Conservation (phyloP, 257 asterid species). For the Solanum commersonii region DNA sequence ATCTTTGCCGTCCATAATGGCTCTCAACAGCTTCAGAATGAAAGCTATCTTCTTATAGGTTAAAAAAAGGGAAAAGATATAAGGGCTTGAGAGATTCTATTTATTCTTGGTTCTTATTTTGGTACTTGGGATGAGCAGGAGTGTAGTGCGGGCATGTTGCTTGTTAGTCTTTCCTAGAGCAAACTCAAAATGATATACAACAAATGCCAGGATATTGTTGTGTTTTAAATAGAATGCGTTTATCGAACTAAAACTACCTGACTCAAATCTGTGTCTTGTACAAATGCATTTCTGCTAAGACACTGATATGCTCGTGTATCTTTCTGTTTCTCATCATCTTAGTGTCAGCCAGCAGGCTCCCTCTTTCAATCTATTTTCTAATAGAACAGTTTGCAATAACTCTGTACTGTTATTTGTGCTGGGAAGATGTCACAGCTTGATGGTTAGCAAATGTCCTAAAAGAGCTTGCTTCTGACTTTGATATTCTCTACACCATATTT, state of each 20-base stretch:
- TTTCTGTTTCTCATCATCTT: not conserved
- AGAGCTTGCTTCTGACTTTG: not conserved
- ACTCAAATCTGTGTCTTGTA: not conserved
- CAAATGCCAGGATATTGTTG: not conserved
- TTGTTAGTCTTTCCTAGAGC: not conserved
- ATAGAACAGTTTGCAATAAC: not conserved
- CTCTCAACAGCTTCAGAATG: not conserved
- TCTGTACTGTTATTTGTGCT: not conserved
- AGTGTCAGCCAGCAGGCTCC: not conserved
- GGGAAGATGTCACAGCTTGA: not conserved
- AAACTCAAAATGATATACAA: not conserved
- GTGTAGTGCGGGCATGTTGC: not conserved
- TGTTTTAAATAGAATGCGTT: not conserved
- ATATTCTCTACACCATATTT: not conserved
- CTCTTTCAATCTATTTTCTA: not conserved
- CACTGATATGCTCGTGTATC: not conserved
- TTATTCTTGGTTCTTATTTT: not conserved
- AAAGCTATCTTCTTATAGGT: not conserved
- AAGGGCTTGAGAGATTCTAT: not conserved
- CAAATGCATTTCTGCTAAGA: not conserved
- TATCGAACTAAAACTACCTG: not conserved
- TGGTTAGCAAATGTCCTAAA: not conserved
- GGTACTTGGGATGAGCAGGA: not conserved
- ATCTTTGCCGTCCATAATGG: not conserved
- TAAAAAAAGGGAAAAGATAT: not conserved